A percentile compares a stretch with the other conserved stretches of the same genome.
These are phyloP conservation scores for Aquilaria sinensis DNA, from an alignment of 345 rosid species.

Conservation along the genomic window DNA sequence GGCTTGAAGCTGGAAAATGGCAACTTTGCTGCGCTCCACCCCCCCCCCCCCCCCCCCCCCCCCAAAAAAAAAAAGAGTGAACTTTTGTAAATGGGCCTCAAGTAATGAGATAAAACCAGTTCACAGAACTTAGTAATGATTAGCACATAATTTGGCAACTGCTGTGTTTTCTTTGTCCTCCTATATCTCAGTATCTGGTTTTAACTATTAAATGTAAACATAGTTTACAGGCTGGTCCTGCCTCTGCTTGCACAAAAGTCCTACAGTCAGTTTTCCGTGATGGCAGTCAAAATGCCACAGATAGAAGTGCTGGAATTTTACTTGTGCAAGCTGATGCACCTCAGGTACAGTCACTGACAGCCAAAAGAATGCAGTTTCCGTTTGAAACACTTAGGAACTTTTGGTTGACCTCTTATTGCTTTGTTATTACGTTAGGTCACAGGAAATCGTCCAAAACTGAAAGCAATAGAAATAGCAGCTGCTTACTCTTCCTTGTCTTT, in stretches of 20 bases:
- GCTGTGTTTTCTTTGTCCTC: too few relatives aligned
- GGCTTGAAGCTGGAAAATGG: too few relatives aligned
- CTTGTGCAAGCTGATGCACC: conserved; percentile 84
- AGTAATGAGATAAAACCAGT: too few relatives aligned
- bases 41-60: too few relatives aligned
- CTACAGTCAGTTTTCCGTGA: conserved; percentile 46
- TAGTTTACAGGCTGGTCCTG: conserved; percentile 93
- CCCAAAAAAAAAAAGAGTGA: too few relatives aligned
- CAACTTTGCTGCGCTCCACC: too few relatives aligned
- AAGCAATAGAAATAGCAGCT: conserved; percentile 89
- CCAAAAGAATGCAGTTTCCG: too few relatives aligned
- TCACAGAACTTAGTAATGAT: too few relatives aligned
- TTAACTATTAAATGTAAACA: conserved; percentile 12
- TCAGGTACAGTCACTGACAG: not conserved
- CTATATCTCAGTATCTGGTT: conserved; percentile 2
- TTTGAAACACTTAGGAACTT: not conserved
- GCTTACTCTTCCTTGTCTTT: conserved; percentile 73
- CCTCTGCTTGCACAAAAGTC: conserved; percentile 77
- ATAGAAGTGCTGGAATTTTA: conserved; percentile 68
- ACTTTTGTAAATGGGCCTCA: too few relatives aligned
- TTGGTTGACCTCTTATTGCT: not conserved
- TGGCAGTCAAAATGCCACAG: conserved; percentile 30
- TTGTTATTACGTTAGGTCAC: conserved; percentile 30
- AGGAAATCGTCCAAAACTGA: conserved; percentile 44
- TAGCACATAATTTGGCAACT: too few relatives aligned